phyloP scores from a whole-genome alignment of 441 rosid species.

The Arabidopsis lyrata region DNA sequence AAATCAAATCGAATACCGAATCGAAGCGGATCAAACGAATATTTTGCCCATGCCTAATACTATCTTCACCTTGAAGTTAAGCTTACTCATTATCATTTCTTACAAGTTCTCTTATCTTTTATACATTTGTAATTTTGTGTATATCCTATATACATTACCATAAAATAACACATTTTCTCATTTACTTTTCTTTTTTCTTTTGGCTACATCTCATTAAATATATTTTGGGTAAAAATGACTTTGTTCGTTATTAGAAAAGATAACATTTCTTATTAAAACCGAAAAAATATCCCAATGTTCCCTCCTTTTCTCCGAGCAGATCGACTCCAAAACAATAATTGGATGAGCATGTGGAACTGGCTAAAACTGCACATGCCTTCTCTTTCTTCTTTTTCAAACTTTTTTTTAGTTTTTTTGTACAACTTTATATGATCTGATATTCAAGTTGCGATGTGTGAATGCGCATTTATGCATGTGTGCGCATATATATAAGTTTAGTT shows the following conservation, averaged over 20 bases:
- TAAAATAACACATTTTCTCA: background rate
- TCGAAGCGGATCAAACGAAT: no score
- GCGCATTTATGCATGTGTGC: background rate
- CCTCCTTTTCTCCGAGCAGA: constrained; percentile 36
- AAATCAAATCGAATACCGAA: no score
- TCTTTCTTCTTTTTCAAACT: constrained; percentile 1
- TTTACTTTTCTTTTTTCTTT: background rate
- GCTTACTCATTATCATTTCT: background rate
- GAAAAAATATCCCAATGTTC: constrained; percentile 41
- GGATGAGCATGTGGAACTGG: constrained; percentile 43
- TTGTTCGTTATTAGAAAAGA: background rate
- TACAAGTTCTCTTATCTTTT: background rate
- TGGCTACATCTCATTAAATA: background rate
- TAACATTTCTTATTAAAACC: background rate
- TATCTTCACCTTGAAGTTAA: background rate
- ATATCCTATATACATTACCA: background rate
- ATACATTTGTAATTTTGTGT: background rate
- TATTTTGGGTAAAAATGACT: background rate
- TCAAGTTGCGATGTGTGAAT: constrained; percentile 28
- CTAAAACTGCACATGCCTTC: constrained; percentile 40
- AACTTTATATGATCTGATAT: constrained; percentile 22
- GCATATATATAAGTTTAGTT: background rate
- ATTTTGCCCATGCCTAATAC: no score
- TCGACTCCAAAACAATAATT: constrained; percentile 36
- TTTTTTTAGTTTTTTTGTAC: background rate